phyloP scores from a whole-genome alignment of 2,329 filamentous ascomycete genomes.

The Arachnomyces sp. region DNA sequence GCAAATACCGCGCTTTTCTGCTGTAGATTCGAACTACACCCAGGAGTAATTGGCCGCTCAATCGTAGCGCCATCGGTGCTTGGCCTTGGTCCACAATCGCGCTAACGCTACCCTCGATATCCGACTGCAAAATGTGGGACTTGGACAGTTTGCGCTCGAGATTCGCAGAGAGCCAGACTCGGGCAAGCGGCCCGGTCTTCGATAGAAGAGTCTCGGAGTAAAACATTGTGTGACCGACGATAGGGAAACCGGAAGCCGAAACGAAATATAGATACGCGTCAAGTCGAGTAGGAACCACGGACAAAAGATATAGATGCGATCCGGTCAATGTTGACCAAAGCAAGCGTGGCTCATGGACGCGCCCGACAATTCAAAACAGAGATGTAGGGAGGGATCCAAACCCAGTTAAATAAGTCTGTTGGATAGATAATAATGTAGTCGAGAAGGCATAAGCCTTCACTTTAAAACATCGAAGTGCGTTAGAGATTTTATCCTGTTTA shows the following conservation, averaged over 20 bases:
- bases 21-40: conserved; percentile 98
- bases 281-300: neutral
- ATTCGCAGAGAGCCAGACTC: conserved; percentile 97
- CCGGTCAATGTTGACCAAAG: neutral
- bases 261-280: neutral
- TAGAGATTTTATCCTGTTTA: too few relatives aligned
- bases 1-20: conserved; percentile 87
- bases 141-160: conserved; percentile 98
- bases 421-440: too few relatives aligned
- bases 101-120: conserved; percentile 88
- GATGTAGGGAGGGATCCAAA: neutral
- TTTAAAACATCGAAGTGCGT: too few relatives aligned
- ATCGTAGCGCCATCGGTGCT: conserved; percentile 85
- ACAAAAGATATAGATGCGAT: neutral
- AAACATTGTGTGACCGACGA: conserved; percentile 62
- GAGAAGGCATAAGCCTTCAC: too few relatives aligned
- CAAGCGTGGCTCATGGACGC: neutral
- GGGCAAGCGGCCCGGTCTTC: conserved; percentile 93
- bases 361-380: neutral
- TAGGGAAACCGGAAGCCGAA: neutral
- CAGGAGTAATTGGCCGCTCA: conserved; percentile 88
- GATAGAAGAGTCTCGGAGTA: conserved; percentile 93
- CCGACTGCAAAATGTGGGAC: conserved; percentile 87
- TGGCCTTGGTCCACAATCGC: conserved; percentile 90
- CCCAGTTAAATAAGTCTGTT: neutral